phyloP scores from a whole-genome alignment of 164 flowering plant species.

The Stephania yunnanensis region DNA sequence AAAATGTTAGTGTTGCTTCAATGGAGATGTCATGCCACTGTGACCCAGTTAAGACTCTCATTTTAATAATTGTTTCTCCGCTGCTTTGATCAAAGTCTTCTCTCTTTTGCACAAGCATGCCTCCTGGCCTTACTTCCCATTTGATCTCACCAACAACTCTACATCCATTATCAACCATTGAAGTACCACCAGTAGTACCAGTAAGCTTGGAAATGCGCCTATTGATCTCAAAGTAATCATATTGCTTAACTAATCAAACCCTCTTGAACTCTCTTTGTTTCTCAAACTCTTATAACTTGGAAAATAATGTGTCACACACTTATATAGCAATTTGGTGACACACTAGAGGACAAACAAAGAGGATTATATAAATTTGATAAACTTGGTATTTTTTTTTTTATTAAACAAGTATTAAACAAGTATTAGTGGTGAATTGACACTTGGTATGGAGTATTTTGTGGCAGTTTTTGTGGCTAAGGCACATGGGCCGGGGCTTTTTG shows the following conservation, averaged over 20 bases:
- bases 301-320: not conserved
- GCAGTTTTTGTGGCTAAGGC: conserved; percentile 23
- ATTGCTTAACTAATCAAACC: not conserved
- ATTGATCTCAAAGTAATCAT: conserved; percentile 65
- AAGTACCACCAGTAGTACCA: not conserved
- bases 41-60: conserved; percentile 58
- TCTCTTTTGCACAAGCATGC: conserved; percentile 91
- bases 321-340: conserved; percentile 11
- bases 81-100: conserved; percentile 24
- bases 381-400: not conserved
- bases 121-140: conserved; percentile 88
- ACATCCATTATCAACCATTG: conserved; percentile 8
- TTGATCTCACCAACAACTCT: conserved; percentile 35
- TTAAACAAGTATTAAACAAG: not conserved
- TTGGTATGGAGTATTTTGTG: conserved; percentile 12
- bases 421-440: not conserved
- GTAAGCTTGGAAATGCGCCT: conserved; percentile 47
- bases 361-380: conserved; percentile 16
- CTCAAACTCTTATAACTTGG: not conserved
- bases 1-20: conserved; percentile 75
- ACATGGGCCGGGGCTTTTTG: conserved; percentile 41
- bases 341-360: conserved; percentile 14
- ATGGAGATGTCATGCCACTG: conserved; percentile 66
- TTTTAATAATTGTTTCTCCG: conserved; percentile 42
- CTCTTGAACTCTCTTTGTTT: conserved; percentile 14